Percentiles rank a stretch among this genome's conserved stretches.
These are phyloP conservation scores for Chloromonas sp. DNA, from an alignment of 163 green algal species.

Conservation along the genomic window DNA sequence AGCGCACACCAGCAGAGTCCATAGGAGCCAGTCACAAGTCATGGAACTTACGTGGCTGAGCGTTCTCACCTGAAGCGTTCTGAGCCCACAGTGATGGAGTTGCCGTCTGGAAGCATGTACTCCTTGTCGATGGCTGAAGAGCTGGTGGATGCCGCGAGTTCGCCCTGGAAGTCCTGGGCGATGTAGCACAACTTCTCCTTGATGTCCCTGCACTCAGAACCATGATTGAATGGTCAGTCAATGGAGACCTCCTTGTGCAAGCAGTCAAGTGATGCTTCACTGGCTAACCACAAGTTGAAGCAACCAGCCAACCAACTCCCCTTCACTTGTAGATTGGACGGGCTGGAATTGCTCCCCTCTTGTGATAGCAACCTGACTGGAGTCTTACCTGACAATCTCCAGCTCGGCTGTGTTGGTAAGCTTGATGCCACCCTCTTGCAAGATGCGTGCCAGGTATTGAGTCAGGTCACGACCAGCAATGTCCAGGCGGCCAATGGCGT, in stretches of 20 bases:
- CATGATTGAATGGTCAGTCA: neutral
- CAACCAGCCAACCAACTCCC: too few species aligned
- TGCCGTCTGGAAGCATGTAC: conserved; percentile 90
- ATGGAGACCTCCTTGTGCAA: neutral
- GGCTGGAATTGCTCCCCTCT: too few species aligned
- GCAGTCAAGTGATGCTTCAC: neutral
- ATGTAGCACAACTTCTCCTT: conserved; percentile 98
- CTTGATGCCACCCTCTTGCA: conserved; percentile 80
- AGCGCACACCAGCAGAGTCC: too few species aligned
- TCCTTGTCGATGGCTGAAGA: conserved; percentile 23
- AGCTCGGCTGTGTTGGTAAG: conserved; percentile 88
- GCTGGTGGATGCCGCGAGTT: conserved; percentile 55
- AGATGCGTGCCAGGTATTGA: conserved; percentile 82
- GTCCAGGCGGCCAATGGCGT: conserved; percentile 89
- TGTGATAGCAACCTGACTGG: too few species aligned
- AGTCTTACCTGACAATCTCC: conserved; percentile 81
- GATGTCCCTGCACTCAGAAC: conserved; percentile 62
- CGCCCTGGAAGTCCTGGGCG: conserved; percentile 83
- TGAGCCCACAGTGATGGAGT: conserved; percentile 80
- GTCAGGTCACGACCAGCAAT: conserved; percentile 92
- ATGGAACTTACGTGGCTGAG: too few species aligned
- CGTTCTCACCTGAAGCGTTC: conserved; percentile 75
- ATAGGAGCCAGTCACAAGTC: too few species aligned
- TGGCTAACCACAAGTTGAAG: too few species aligned
- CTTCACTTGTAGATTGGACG: too few species aligned